Base-by-base conservation (phyloP, 345 rosid genomes). In the Camelina sativa region DNA sequence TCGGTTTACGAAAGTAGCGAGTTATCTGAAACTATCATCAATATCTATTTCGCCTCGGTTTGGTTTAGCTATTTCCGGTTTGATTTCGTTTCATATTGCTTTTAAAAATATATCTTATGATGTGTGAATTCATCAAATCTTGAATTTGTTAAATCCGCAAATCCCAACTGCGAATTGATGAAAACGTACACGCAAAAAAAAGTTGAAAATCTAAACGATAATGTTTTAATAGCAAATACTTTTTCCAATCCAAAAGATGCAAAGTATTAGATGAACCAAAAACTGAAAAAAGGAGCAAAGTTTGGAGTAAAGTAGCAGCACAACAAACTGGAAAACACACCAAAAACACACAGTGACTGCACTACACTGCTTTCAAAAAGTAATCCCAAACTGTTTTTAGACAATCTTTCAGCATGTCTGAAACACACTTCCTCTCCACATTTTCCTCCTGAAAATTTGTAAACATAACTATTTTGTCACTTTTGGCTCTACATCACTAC, bases 321-420 rank as follows among this genome's bases (percentile, higher is more conserved):
- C 37, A 72, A 62, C 37, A 72, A 52, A 62, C 44, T 1, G n/a
- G 37, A 50, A 44, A 56, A 56, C 16, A 58, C 40, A 32, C 35
- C 35, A 32, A 32, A 32, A 32, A 28, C 30, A 28, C 35, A 32
- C 0, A 2, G 73, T 57, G 78, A 74, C 68, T 28, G 60, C 12
- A 67, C n/a, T 59, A 46, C n/a, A 41, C 6, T 41, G 13, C 34
- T 22, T 67, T 67, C 54, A 67, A 40, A 60, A 75, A 67, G 73
- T 40, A 25, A 50, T 40, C 73, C 54, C 73, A 75, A 9, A 51
- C 46, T 58, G 28, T 6, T 67, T 60, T 28, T 55, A 51, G 73
- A 75, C 73, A 75, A 75, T 67, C 73, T 67, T 67, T 67, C 28
- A 58, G 46, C 73, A 50, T 67, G 67, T 67, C 73, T 59, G 78